Evolutionary conservation across 1,284 basidiomycete species (phyloP).

Genomic region (Trichosporon sp.): DNA sequence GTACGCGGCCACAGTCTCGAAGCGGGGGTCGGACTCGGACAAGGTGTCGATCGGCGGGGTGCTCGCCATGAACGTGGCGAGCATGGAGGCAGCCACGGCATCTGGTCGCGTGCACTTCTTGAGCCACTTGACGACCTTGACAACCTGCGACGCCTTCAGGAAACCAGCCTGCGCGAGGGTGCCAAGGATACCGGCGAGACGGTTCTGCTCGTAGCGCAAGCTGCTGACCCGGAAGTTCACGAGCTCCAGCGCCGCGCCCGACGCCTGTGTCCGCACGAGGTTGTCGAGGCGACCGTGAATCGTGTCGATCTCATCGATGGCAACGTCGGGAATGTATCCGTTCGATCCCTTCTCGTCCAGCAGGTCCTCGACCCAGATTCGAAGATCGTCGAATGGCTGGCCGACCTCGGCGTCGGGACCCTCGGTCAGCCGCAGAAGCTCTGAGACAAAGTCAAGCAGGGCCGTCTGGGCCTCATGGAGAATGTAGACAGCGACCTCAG

Average conservation of each 20-base stretch:
- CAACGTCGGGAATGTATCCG: conserved; percentile 38
- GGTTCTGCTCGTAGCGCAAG: conserved; percentile 35
- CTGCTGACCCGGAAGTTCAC: conserved; percentile 33
- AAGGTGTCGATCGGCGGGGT: conserved; percentile 32
- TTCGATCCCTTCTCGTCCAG: conserved; percentile 26
- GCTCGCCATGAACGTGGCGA: conserved; percentile 31
- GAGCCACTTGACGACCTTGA: conserved; percentile 43
- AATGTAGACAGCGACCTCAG: conserved; percentile 40
- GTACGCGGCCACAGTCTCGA: conserved; percentile 22
- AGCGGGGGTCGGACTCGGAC: conserved; percentile 22
- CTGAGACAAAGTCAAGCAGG: conserved; percentile 36
- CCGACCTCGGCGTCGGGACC: conserved; percentile 22
- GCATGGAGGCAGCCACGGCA: conserved; percentile 28
- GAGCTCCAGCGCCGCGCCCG: conserved; percentile 33
- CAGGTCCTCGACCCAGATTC: conserved; percentile 33
- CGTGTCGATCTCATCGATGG: conserved; percentile 35
- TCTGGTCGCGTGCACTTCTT: conserved; percentile 37
- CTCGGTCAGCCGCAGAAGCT: conserved; percentile 33
- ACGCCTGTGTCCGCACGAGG: conserved; percentile 24
- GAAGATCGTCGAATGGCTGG: conserved; percentile 30
- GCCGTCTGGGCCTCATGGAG: conserved; percentile 32
- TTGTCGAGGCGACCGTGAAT: conserved; percentile 27
- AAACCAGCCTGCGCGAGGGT: conserved; percentile 30
- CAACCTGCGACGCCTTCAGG: conserved; percentile 40
- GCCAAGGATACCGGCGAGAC: conserved; percentile 33